Percentiles rank a stretch among this genome's conserved stretches.
Conservation (phyloP, 2,329 filamentous ascomycete genomes). For the Zasmidium citrigriseum region DNA sequence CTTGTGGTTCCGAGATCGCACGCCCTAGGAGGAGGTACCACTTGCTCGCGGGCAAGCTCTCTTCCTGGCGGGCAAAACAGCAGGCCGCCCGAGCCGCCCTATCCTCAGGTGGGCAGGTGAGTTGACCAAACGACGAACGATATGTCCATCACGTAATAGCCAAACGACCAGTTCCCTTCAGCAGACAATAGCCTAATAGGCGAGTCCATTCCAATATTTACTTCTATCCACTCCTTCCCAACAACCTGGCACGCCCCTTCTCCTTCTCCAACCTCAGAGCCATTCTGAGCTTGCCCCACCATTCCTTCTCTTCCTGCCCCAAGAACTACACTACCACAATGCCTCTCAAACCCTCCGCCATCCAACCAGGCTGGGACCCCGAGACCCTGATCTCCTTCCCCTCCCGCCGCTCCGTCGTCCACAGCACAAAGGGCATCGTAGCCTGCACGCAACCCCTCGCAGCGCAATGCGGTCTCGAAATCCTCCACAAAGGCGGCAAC, state of each 20-base stretch:
- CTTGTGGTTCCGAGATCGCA: too few species aligned
- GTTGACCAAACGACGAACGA: not conserved
- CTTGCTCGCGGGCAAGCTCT: too few species aligned
- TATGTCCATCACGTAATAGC: not conserved
- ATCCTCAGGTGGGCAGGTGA: not conserved
- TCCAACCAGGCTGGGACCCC: conserved; percentile 52
- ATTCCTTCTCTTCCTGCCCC: not conserved
- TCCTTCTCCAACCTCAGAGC: not conserved
- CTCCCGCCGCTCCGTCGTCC: conserved; percentile 85
- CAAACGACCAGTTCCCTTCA: not conserved
- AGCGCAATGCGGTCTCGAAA: conserved; percentile 79
- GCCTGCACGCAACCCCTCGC: conserved; percentile 88
- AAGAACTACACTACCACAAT: conserved; percentile 32
- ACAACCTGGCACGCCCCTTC: not conserved
- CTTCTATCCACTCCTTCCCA: conserved; percentile 6
- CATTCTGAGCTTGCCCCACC: not conserved
- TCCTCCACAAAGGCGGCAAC: conserved; percentile 88
- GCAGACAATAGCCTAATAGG: not conserved
- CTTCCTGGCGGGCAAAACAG: not conserved
- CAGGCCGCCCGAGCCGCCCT: not conserved
- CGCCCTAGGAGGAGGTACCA: too few species aligned
- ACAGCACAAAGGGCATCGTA: conserved; percentile 90
- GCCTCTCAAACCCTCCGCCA: conserved; percentile 51
- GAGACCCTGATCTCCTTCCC: conserved; percentile 65
- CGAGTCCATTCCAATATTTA: conserved; percentile 2